Conservation (phyloP, 2,329 filamentous ascomycete genomes). For the Emergomyces orientalis region DNA sequence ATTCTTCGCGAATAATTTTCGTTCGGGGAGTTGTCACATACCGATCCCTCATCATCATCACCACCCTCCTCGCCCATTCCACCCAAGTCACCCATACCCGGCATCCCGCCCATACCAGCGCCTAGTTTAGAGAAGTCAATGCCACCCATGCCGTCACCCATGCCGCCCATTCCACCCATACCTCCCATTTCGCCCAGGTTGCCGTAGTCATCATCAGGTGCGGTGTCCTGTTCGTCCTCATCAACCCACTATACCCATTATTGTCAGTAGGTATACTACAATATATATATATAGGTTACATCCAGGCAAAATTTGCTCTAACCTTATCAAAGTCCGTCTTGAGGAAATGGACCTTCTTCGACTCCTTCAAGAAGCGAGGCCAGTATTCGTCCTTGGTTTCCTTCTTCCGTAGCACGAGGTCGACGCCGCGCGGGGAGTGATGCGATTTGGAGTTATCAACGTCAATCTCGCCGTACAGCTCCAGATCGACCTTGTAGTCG, state of each 20-base stretch:
- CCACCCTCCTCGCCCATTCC: constrained; percentile 26
- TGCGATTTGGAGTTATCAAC: constrained; percentile 70
- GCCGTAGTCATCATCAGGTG: constrained; percentile 63
- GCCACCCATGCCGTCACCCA: constrained; percentile 59
- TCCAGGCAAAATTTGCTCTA: constrained; percentile 20
- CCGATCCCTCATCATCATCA: constrained; percentile 31
- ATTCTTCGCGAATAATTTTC: too few relatives aligned
- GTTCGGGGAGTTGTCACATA: not conserved
- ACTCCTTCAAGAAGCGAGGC: constrained; percentile 86
- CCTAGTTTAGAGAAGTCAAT: constrained; percentile 93
- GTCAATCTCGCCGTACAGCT: constrained; percentile 88
- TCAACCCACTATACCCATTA: constrained; percentile 63
- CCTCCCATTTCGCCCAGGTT: constrained; percentile 46
- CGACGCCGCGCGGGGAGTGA: constrained; percentile 80
- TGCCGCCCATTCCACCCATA: constrained; percentile 33
- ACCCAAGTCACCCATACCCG: constrained; percentile 28
- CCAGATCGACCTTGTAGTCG: constrained; percentile 75
- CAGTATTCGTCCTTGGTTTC: constrained; percentile 90
- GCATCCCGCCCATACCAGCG: constrained; percentile 46
- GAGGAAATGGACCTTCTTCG: constrained; percentile 84
- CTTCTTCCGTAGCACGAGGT: constrained; percentile 94
- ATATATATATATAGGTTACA: not conserved
- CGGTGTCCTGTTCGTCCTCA: constrained; percentile 95
- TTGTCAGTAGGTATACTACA: not conserved
- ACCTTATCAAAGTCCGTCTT: constrained; percentile 99